phyloP scores from a whole-genome alignment of 768 basidiomycete genomes.

The Tulasnella sp. region DNA sequence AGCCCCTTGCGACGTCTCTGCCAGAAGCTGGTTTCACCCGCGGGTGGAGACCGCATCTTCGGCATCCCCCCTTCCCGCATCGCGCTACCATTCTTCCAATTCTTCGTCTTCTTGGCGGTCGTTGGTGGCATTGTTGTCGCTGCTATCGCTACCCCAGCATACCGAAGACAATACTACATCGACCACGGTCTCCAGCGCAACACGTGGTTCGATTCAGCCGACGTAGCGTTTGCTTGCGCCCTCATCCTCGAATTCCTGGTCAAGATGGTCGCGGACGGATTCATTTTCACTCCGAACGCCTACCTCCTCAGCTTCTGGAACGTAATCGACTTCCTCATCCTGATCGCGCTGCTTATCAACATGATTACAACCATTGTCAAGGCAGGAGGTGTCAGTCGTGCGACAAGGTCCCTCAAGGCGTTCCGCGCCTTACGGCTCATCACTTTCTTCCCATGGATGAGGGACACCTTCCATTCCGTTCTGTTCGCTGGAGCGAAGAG shows the following conservation, averaged over 20 bases:
- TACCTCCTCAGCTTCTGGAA: slow-evolving; percentile 93
- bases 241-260: slow-evolving; percentile 77
- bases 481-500: slow-evolving; percentile 78
- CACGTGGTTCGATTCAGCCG: slow-evolving; percentile 84
- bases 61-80: slow-evolving; percentile 61
- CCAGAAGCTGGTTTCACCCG: slow-evolving; percentile 75
- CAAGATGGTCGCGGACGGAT: slow-evolving; percentile 90
- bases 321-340: slow-evolving; percentile 76
- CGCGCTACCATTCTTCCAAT: slow-evolving; percentile 64
- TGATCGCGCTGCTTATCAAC: slow-evolving; percentile 68
- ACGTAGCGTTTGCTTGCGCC: slow-evolving; percentile 58
- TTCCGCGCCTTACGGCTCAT: slow-evolving; percentile 82
- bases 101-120: slow-evolving; percentile 64
- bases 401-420: slow-evolving; percentile 79
- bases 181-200: slow-evolving; percentile 52
- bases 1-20: slow-evolving; percentile 64
- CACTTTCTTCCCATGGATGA: slow-evolving; percentile 79
- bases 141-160: slow-evolving; percentile 72
- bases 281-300: slow-evolving; percentile 83
- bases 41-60: slow-evolving; percentile 79
- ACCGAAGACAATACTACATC: slow-evolving; percentile 64
- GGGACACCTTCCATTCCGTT: slow-evolving; percentile 76
- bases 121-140: slow-evolving; percentile 77
- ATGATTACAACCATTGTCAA: slow-evolving; percentile 63
- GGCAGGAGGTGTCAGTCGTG: slow-evolving; percentile 69